Evolutionary conservation across 768 basidiomycete genomes (phyloP), one percentile per base, ranked within the genome.

Genomic region (Mycena kentingensis): DNA sequence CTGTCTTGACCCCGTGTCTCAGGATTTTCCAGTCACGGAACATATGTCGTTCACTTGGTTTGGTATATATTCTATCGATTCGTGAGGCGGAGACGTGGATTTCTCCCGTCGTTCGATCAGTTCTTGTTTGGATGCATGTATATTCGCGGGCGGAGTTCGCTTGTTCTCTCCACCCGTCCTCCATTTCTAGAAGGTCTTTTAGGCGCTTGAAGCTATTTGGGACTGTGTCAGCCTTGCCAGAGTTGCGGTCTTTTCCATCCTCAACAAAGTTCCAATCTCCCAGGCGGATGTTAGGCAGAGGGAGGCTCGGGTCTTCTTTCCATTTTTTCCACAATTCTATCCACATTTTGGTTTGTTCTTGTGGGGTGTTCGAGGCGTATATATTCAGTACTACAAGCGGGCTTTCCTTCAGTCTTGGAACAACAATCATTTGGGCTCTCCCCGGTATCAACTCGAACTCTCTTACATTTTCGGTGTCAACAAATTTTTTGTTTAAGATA

Each of bases 251-350:
- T 0, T 63, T 6, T 0, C 42, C 1, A 16, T 67, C 66, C 31
- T 70, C 63, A 0, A 60, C 54, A 0, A 67, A 12, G 52, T 70
- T 70, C 34, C 67, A 65, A 38, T 70, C 67, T 0, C 65, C 65
- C 0, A 64, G 35, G 5, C 65, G 8, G 18, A 52, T 45, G n/a
- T 45, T 25, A 3, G 51, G 44, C 8, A 52, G 28, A 3, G 51
- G 51, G 8, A 52, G 24, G 12, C 19, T 22, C 3, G 37, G 24
- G 24, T 52, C 44, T 11, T 43, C 21, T 3, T 19, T 26, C 51
- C 51, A 52, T 5, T 13, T 18, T 2, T 46, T 31, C 36, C 43
- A 39, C 3, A 52, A 13, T 6, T 34, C 16, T 7, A 0, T 0
- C 47, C 51, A 42, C 21, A 47, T 3, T 11, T 19, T 1, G 32